Percentiles rank a stretch among this genome's conserved stretches.
Conservation (phyloP, 1,284 basidiomycete genomes). For the Polyporus tsugae region DNA sequence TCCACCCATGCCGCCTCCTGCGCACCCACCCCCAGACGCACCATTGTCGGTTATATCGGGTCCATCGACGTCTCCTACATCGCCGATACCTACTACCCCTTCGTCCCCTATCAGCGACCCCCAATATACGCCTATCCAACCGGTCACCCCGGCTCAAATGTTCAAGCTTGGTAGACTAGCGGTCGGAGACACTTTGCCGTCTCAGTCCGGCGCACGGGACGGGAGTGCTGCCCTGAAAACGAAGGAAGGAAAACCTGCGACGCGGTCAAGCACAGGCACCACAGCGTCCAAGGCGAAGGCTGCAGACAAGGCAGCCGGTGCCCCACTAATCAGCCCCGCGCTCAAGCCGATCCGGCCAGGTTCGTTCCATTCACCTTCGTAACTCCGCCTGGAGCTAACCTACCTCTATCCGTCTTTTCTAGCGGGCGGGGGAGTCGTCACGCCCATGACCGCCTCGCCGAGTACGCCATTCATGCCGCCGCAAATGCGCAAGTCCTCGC, state of each 20-base stretch:
- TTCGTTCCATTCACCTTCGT: slow-evolving; percentile 38
- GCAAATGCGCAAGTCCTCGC: slow-evolving; percentile 83
- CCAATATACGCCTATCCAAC: slow-evolving; percentile 55
- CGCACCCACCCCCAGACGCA: slow-evolving; percentile 52
- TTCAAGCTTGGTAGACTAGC: slow-evolving; percentile 82
- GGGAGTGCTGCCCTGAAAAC: slow-evolving; percentile 18
- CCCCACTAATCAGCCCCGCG: slow-evolving; percentile 51
- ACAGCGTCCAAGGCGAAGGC: slow-evolving; percentile 26
- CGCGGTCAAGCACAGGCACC: slow-evolving; percentile 40
- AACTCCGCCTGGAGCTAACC: background rate
- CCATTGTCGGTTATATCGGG: slow-evolving; percentile 22
- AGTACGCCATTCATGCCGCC: slow-evolving; percentile 41
- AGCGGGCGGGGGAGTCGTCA: slow-evolving; percentile 37
- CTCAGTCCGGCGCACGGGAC: slow-evolving; percentile 36
- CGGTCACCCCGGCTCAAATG: slow-evolving; percentile 87
- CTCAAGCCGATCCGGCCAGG: slow-evolving; percentile 79
- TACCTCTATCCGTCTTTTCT: background rate
- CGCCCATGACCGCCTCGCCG: slow-evolving; percentile 34
- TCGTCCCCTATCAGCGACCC: slow-evolving; percentile 33
- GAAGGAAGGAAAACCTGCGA: slow-evolving; percentile 38
- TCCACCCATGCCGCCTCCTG: slow-evolving; percentile 80
- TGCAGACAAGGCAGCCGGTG: slow-evolving; percentile 34
- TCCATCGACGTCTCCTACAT: slow-evolving; percentile 26
- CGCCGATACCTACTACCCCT: slow-evolving; percentile 31
- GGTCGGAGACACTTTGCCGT: slow-evolving; percentile 53